These are phyloP conservation scores for Hordeum marinum DNA, from an alignment of 176 grass and related monocot genomes.

Conservation along the genomic window DNA sequence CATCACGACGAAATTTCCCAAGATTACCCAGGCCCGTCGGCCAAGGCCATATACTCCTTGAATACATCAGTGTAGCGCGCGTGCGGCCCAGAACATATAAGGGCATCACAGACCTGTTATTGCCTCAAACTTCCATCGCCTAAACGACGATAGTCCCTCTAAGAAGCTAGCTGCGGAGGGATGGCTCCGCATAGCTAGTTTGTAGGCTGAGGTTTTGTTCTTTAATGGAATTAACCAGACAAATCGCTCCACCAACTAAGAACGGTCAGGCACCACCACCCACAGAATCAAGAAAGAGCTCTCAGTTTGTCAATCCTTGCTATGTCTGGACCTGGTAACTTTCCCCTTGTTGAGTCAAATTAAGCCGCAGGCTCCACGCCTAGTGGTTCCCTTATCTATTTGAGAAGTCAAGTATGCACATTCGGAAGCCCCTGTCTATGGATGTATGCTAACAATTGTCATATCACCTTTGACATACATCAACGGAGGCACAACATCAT, in stretches of 20 bases:
- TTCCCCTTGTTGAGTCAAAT: constrained; percentile 46
- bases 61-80: constrained; percentile 67
- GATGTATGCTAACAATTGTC: too few relatives aligned
- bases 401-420: too few relatives aligned
- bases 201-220: constrained; percentile 21
- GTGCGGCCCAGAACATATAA: constrained; percentile 73
- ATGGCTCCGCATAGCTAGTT: constrained; percentile 59
- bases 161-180: constrained; percentile 68
- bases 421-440: too few relatives aligned
- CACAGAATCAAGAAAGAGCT: neutral
- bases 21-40: constrained; percentile 60
- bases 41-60: constrained; percentile 80
- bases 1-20: constrained; percentile 82
- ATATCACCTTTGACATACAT: too few relatives aligned
- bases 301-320: neutral
- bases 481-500: too few relatives aligned
- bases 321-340: constrained; percentile 54
- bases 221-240: constrained; percentile 63
- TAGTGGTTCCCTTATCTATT: constrained; percentile 16
- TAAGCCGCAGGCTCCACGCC: constrained; percentile 28
- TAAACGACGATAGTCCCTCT: constrained; percentile 74
- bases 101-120: constrained; percentile 70
- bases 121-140: constrained; percentile 69
- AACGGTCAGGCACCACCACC: neutral
- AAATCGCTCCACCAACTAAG: constrained; percentile 40